These are phyloP conservation scores for Kickxella alabastrina DNA, from an alignment of 192 early-diverging fungal species.

Conservation along the genomic window DNA sequence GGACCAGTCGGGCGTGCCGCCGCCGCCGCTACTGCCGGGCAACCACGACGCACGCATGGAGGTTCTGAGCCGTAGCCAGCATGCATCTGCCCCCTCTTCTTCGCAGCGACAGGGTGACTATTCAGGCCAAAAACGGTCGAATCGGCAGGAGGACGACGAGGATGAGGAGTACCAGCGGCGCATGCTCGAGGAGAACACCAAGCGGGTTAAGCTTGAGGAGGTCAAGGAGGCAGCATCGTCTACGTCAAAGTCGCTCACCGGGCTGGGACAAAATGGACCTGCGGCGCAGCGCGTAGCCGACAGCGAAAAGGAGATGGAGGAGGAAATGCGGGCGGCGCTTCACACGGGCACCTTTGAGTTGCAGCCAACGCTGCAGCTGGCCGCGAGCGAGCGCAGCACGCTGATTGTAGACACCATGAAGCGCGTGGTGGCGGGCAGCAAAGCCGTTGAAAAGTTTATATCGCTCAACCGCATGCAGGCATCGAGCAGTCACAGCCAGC, in stretches of 20 bases:
- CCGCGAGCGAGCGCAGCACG: constrained; percentile 8
- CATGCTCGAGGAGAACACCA: constrained; percentile 46
- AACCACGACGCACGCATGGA: too few relatives aligned
- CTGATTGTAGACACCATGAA: constrained; percentile 19
- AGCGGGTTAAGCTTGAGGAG: constrained; percentile 42
- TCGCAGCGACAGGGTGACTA: constrained; percentile 1
- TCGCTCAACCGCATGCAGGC: constrained; percentile 19
- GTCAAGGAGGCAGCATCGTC: not conserved
- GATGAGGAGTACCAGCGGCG: constrained; percentile 43
- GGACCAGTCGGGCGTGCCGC: not conserved
- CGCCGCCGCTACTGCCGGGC: not conserved
- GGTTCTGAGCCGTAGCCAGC: too few relatives aligned
- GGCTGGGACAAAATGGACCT: too few relatives aligned
- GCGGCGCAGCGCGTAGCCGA: constrained; percentile 1
- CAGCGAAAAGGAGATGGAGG: constrained; percentile 23
- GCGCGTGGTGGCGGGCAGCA: constrained; percentile 16
- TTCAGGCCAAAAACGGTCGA: constrained; percentile 12
- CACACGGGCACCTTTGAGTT: constrained; percentile 16
- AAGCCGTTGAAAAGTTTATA: constrained; percentile 21
- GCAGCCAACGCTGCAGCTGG: constrained; percentile 7
- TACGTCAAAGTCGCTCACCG: not conserved
- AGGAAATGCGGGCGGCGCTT: constrained; percentile 9
- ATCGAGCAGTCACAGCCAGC: not conserved
- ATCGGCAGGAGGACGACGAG: constrained; percentile 20
- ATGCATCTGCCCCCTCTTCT: too few relatives aligned